These are phyloP conservation scores for Dendrobium catenatum DNA, from an alignment of 106 monocot species.

Conservation along the genomic window DNA sequence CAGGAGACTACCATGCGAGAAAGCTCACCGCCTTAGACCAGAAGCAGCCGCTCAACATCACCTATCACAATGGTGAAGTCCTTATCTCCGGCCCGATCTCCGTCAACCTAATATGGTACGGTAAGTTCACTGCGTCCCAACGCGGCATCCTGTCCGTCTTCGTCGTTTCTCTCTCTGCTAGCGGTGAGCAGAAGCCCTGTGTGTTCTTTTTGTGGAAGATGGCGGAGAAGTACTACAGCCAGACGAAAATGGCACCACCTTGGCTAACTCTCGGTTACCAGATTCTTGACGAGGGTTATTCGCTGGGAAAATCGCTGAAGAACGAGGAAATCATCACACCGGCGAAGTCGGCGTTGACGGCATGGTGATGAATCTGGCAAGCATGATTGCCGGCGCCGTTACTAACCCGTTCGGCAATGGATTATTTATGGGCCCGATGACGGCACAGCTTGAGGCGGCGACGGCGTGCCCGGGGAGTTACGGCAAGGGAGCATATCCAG, in stretches of 20 bases:
- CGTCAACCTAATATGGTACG: slow-evolving; percentile 44
- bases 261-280: slow-evolving; percentile 33
- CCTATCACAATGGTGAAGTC: slow-evolving; percentile 30
- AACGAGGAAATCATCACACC: neutral
- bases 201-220: slow-evolving; percentile 51
- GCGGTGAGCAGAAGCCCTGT: slow-evolving; percentile 13
- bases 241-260: slow-evolving; percentile 10
- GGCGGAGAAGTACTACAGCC: slow-evolving; percentile 29
- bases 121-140: slow-evolving; percentile 43
- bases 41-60: neutral
- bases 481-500: slow-evolving; percentile 11
- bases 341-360: slow-evolving; percentile 46
- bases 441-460: slow-evolving; percentile 45
- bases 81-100: slow-evolving; percentile 8
- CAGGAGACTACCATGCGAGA: neutral
- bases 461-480: slow-evolving; percentile 36
- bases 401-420: slow-evolving; percentile 38
- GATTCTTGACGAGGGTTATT: slow-evolving; percentile 27
- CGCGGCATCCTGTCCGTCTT: slow-evolving; percentile 11
- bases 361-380: slow-evolving; percentile 43
- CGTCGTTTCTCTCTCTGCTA: too few species aligned
- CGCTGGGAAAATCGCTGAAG: slow-evolving; percentile 11
- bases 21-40: neutral
- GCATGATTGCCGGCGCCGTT: slow-evolving; percentile 29
- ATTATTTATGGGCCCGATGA: slow-evolving; percentile 29